Percentiles rank a stretch among this genome's conserved stretches.
Evolutionary conservation across 352 stramenopile genomes (phyloP).

Genomic region (Pythium sp.): DNA sequence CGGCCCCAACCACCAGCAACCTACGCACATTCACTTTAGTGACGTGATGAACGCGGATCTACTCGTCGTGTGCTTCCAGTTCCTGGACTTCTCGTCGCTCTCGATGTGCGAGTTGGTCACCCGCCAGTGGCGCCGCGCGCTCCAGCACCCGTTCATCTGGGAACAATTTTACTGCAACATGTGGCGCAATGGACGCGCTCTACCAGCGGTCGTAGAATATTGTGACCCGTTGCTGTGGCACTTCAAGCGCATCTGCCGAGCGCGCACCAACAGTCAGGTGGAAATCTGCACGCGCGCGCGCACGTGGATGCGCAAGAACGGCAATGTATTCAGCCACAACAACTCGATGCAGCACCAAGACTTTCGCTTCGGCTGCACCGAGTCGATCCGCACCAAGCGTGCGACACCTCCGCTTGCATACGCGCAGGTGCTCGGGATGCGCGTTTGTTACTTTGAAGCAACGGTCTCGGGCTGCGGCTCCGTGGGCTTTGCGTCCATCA

Average conservation of each 20-base stretch:
- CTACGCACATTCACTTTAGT: background rate
- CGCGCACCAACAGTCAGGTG: slow-evolving; percentile 16
- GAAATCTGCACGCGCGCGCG: slow-evolving; percentile 29
- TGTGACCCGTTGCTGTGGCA: slow-evolving; percentile 2
- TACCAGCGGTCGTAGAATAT: slow-evolving; percentile 1
- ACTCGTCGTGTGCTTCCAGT: slow-evolving; percentile 21
- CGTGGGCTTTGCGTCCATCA: slow-evolving; percentile 25
- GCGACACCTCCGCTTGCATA: slow-evolving; percentile 18
- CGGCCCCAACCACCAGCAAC: background rate
- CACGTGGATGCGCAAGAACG: slow-evolving; percentile 20
- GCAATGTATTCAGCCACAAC: slow-evolving; percentile 33
- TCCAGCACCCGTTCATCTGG: slow-evolving; percentile 23
- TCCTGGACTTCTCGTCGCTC: slow-evolving; percentile 29
- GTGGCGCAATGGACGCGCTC: slow-evolving; percentile 15
- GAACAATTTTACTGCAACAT: slow-evolving; percentile 19
- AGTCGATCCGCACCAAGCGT: slow-evolving; percentile 28
- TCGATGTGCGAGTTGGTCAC: slow-evolving; percentile 22
- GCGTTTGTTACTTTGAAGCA: slow-evolving; percentile 37
- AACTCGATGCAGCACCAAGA: slow-evolving; percentile 22
- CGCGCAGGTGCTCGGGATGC: background rate
- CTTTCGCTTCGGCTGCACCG: slow-evolving; percentile 24
- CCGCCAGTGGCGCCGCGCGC: slow-evolving; percentile 18
- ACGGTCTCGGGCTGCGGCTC: slow-evolving; percentile 25
- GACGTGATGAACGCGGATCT: slow-evolving; percentile 20
- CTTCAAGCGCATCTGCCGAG: slow-evolving; percentile 19